Conservation (phyloP, 495 filamentous ascomycete species). For the Lasiosphaeris hirsuta region DNA sequence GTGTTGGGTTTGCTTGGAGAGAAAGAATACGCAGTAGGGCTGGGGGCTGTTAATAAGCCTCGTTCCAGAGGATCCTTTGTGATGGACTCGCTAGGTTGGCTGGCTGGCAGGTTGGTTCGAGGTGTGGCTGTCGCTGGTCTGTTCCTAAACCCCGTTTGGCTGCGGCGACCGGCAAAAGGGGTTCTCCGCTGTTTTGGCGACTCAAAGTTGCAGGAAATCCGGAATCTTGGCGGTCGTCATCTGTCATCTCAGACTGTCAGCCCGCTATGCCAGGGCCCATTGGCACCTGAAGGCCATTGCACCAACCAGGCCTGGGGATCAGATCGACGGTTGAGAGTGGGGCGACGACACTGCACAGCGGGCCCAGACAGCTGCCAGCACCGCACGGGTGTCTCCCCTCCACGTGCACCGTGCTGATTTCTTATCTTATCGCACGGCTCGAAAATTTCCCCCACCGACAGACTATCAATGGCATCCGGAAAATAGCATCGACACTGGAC, state of each 20-base stretch:
- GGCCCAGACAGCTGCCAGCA: neutral
- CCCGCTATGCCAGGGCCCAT: slow-evolving; percentile 1
- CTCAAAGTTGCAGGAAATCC: slow-evolving; percentile 4
- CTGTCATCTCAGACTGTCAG: slow-evolving; percentile 1
- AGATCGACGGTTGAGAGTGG: too few species aligned
- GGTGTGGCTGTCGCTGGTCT: slow-evolving; percentile 6
- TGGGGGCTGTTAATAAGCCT: too few species aligned
- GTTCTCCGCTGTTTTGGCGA: slow-evolving; percentile 15
- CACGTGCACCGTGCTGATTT: neutral
- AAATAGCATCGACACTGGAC: neutral
- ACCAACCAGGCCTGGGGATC: too few species aligned
- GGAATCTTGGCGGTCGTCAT: slow-evolving; percentile 32
- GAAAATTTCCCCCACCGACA: slow-evolving; percentile 12
- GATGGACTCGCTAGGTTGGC: neutral
- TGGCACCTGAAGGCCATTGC: too few species aligned
- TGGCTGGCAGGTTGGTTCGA: slow-evolving; percentile 2
- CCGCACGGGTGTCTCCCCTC: neutral
- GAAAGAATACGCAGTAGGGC: too few species aligned
- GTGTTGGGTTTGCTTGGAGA: too few species aligned
- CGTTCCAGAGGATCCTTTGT: too few species aligned
- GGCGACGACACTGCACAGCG: too few species aligned
- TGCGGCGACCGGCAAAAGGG: slow-evolving; percentile 5
- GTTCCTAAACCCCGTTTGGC: slow-evolving; percentile 4
- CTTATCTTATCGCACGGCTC: slow-evolving; percentile 11
- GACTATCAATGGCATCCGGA: neutral